Conservation (phyloP, 495 filamentous ascomycete genomes). For the Neurospora hispaniola region DNA sequence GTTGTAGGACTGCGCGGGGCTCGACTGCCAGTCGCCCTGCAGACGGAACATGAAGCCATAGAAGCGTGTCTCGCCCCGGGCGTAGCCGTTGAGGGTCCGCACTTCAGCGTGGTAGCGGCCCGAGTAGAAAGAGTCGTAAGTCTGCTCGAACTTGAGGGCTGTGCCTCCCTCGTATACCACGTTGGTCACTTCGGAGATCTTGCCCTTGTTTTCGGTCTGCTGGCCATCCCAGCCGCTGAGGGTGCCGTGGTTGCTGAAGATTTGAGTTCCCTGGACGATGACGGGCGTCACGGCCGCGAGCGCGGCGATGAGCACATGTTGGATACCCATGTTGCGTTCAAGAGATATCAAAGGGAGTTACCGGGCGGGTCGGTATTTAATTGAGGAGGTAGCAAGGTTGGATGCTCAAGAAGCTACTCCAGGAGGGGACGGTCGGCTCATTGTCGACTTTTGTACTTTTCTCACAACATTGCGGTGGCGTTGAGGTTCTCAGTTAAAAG, state of each 20-base stretch:
- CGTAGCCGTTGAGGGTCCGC: constrained; percentile 35
- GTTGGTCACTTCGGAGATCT: constrained; percentile 37
- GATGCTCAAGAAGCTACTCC: not conserved
- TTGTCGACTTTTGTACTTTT: not conserved
- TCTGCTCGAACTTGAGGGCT: constrained; percentile 44
- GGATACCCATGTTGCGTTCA: not conserved
- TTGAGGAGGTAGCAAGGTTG: not conserved
- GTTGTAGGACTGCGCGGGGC: constrained; percentile 39
- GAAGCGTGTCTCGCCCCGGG: constrained; percentile 39
- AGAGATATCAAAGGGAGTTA: not conserved
- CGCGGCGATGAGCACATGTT: not conserved
- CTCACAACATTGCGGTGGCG: not conserved
- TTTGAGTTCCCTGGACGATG: constrained; percentile 19
- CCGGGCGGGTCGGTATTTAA: not conserved
- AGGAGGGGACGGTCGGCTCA: not conserved
- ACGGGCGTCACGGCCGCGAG: not conserved
- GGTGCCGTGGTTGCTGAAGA: constrained; percentile 43
- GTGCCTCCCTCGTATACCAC: constrained; percentile 32
- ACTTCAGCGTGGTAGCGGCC: constrained; percentile 50
- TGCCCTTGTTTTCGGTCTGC: constrained; percentile 37
- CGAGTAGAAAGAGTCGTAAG: constrained; percentile 34
- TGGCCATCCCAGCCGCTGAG: constrained; percentile 35
- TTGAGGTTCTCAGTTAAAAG: not conserved
- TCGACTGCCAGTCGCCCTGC: constrained; percentile 38
- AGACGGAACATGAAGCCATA: constrained; percentile 49